Base-by-base conservation (phyloP, 306 rosid genomes). In the Benincasa hispida region DNA sequence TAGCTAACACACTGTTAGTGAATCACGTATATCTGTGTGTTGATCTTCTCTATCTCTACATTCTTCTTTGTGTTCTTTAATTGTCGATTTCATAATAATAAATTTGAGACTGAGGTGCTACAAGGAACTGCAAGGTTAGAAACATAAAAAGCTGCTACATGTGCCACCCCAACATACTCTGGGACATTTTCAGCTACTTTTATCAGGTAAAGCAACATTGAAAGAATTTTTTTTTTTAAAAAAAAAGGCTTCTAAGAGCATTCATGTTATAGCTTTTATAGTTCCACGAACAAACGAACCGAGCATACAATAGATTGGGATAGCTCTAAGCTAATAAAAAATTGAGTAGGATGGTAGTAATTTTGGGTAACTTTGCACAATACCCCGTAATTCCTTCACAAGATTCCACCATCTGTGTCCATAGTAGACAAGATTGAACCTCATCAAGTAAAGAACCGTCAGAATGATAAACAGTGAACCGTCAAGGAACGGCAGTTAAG, bases 301-400 rank as follows among this genome's bases (percentile, higher is more conserved):
- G 39, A 4, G 39, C 78, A 74, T 5, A n/a, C n/a, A n/a, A 18
- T n/a, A 15, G 21, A 32, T 21, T 1, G 54, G 39, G 28, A 63
- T 7, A 30, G 77, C 56, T 82, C 62, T 8, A 45, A 89, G 97
- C 98, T 94, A 93, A 84, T 94, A 96, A 83, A 94, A 94, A 86
- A 90, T 90, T 72, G 97, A 84, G 83, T 81, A 88, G 83, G 91
- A 87, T n/a, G 97, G 97, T 65, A 90, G 85, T 51, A 55, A 63
- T 82, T 76, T 61, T 24, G 86, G 88, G 84, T 81, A 84, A 18
- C 79, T 81, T 77, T 57, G 91, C 73, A 74, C 63, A 50, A 84
- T 48, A 70, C 88, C 96, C 98, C 98, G 91, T 10, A 96, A 94
- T 79, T 88, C 90, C 78, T 87, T 97, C 85, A 94, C 92, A 37